These are phyloP conservation scores for Fusarium piperis DNA, from an alignment of 2,329 filamentous ascomycete genomes.

Conservation along the genomic window DNA sequence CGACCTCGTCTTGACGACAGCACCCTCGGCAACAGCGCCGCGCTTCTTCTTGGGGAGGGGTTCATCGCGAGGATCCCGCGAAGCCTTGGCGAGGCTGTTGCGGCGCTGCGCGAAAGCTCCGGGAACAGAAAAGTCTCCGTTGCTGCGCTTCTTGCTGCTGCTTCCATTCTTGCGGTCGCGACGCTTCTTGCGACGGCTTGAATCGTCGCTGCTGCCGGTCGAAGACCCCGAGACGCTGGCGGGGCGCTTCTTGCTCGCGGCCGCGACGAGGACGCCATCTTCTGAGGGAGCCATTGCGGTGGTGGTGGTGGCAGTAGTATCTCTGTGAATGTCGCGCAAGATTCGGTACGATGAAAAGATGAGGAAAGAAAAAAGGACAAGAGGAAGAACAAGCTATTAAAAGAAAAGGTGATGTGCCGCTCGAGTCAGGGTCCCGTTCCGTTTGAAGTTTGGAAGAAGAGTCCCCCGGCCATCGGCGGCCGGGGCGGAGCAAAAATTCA, in stretches of 20 bases:
- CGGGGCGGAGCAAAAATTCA: slow-evolving; percentile 27
- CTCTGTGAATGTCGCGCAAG: background rate
- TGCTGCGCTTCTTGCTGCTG: slow-evolving; percentile 26
- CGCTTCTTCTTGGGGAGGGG: slow-evolving; percentile 55
- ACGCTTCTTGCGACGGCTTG: slow-evolving; percentile 42
- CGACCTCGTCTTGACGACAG: slow-evolving; percentile 38
- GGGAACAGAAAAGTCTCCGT: slow-evolving; percentile 38
- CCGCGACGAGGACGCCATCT: slow-evolving; percentile 25
- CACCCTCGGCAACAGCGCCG: slow-evolving; percentile 33
- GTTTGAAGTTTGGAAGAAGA: background rate
- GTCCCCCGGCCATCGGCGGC: background rate
- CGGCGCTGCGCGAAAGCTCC: slow-evolving; percentile 54
- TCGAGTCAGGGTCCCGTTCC: slow-evolving; percentile 32
- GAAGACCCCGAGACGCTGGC: slow-evolving; percentile 44
- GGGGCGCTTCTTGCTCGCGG: slow-evolving; percentile 43
- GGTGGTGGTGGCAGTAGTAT: too few species aligned
- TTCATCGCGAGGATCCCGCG: slow-evolving; percentile 68
- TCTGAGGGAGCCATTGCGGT: slow-evolving; percentile 44
- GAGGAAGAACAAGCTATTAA: background rate
- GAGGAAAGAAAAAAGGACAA: slow-evolving; percentile 5
- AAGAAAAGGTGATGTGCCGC: background rate
- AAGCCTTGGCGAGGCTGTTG: slow-evolving; percentile 67
- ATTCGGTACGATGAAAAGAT: background rate
- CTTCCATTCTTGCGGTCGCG: slow-evolving; percentile 39
- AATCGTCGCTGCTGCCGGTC: slow-evolving; percentile 43